Percentiles rank a stretch among this genome's conserved stretches.
phyloP scores from a whole-genome alignment of 208 protist genomes.

The Angomonas ambiguus region DNA sequence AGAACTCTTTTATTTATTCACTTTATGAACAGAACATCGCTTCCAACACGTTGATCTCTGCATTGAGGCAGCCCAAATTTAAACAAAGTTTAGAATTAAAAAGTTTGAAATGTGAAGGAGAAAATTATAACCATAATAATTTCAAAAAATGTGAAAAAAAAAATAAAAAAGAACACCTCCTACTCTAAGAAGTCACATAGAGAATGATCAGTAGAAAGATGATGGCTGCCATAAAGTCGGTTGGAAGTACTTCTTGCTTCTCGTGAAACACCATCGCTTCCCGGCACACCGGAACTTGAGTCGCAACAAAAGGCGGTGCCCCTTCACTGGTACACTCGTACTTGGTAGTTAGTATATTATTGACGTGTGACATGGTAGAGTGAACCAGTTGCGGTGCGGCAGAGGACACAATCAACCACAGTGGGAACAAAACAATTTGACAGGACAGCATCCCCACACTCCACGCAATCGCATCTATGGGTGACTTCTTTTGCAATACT shows the following conservation, averaged over 20 bases:
- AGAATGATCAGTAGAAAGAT: slow-evolving; percentile 45
- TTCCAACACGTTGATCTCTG: too few relatives aligned
- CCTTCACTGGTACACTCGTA: slow-evolving; percentile 49
- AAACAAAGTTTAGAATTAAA: too few relatives aligned
- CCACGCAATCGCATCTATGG: slow-evolving; percentile 43
- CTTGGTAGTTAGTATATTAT: slow-evolving; percentile 69
- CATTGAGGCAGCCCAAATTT: too few relatives aligned
- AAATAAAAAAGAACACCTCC: not conserved
- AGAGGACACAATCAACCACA: slow-evolving; percentile 56
- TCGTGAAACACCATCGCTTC: slow-evolving; percentile 49
- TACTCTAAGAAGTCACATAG: not conserved
- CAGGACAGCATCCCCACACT: slow-evolving; percentile 31
- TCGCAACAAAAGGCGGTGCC: slow-evolving; percentile 37
- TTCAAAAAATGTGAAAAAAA: not conserved
- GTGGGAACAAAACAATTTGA: slow-evolving; percentile 62
- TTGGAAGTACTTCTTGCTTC: slow-evolving; percentile 40
- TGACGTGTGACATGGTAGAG: slow-evolving; percentile 53
- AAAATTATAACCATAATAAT: not conserved
- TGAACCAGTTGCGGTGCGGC: slow-evolving; percentile 70
- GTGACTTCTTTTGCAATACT: slow-evolving; percentile 40
- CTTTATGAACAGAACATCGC: too few relatives aligned
- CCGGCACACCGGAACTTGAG: slow-evolving; percentile 26
- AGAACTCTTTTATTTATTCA: too few relatives aligned
- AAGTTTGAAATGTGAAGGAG: too few relatives aligned
- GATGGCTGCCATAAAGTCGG: slow-evolving; percentile 56